Evolutionary conservation across 305 asterid genomes (phyloP).

Genomic region (Fraxinus sp.): DNA sequence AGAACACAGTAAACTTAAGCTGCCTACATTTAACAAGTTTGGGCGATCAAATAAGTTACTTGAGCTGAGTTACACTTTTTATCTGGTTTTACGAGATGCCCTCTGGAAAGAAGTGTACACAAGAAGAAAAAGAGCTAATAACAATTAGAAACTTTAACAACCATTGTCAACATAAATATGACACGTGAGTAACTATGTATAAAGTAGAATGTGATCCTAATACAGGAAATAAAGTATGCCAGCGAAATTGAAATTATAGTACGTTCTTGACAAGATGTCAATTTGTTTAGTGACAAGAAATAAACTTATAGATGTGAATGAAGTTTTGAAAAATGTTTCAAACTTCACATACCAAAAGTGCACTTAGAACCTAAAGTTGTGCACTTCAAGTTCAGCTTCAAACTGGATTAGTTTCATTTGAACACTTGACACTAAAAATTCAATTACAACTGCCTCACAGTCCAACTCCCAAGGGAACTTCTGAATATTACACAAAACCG

Average conservation of each 20-base stretch:
- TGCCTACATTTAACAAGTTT: neutral
- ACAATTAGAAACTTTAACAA: neutral
- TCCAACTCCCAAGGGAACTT: neutral
- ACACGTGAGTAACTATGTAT: neutral
- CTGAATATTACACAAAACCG: neutral
- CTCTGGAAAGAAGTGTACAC: neutral
- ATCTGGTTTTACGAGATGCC: neutral
- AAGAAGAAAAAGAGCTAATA: neutral
- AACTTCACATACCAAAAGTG: constrained; percentile 4
- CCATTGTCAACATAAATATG: neutral
- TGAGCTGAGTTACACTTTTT: neutral
- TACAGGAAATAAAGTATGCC: neutral
- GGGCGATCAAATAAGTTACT: neutral
- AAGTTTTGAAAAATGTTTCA: neutral
- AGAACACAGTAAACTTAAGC: constrained; percentile 9
- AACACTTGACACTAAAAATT: neutral
- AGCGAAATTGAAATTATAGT: neutral
- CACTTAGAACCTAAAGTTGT: neutral
- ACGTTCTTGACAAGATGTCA: neutral
- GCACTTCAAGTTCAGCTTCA: neutral
- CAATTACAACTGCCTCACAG: neutral
- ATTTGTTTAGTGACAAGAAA: neutral
- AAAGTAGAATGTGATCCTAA: neutral
- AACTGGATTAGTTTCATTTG: neutral
- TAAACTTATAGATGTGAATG: neutral